Conservation (phyloP, 2,329 filamentous ascomycete genomes). For the Phialocephala subalpina region DNA sequence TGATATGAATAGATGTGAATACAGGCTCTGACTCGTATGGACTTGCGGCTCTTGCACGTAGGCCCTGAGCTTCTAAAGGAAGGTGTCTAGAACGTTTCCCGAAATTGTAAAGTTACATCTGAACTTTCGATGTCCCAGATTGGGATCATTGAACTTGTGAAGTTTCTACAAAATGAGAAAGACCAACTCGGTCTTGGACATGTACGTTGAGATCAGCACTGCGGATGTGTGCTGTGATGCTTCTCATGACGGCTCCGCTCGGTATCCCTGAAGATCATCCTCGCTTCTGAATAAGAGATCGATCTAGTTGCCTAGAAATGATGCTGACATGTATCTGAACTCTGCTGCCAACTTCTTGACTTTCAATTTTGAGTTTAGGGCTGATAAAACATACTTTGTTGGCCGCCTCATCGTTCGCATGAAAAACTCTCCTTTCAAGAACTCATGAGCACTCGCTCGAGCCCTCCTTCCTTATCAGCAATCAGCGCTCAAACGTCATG, state of each 20-base stretch:
- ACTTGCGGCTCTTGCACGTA: neutral
- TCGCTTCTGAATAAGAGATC: neutral
- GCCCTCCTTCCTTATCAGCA: neutral
- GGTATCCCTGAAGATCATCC: neutral
- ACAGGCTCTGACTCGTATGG: neutral
- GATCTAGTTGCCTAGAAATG: neutral
- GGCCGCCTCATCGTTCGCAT: neutral
- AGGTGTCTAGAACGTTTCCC: neutral
- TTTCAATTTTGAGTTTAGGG: too few relatives aligned
- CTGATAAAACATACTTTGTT: neutral
- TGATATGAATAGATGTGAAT: too few relatives aligned
- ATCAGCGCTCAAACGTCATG: neutral
- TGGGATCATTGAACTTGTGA: neutral
- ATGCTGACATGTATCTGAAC: neutral
- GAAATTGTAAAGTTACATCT: neutral
- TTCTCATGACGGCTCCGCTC: too few relatives aligned
- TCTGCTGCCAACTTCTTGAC: too few relatives aligned
- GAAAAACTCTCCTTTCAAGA: neutral
- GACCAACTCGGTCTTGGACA: neutral
- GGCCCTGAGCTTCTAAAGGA: neutral
- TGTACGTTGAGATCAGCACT: neutral
- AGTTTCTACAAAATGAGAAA: neutral
- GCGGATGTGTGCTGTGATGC: neutral
- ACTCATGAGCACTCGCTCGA: neutral
- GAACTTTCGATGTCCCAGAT: neutral